Conservation (phyloP, 2,329 filamentous ascomycete genomes). For the Fusarium sambucinum region DNA sequence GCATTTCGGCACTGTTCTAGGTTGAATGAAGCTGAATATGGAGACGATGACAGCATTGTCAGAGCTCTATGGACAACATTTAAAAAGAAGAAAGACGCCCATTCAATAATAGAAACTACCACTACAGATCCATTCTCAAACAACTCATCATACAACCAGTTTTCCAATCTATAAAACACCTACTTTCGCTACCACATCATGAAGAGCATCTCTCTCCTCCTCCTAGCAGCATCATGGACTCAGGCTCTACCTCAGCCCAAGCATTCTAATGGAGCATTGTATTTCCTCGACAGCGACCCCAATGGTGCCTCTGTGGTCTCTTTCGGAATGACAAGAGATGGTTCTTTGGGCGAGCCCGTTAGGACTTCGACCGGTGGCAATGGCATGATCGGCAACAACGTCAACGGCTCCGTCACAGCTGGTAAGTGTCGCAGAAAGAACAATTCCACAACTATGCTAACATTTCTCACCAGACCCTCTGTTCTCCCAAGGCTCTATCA, state of each 20-base stretch:
- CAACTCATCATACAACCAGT: too few species aligned
- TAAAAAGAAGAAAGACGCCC: not conserved
- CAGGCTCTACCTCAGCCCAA: not conserved
- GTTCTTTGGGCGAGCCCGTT: not conserved
- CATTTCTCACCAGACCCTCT: not conserved
- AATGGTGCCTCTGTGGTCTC: conserved; percentile 16
- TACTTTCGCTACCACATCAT: not conserved
- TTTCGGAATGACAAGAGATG: not conserved
- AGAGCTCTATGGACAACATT: not conserved
- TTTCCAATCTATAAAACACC: not conserved
- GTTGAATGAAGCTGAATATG: not conserved
- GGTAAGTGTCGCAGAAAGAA: not conserved
- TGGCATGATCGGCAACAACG: not conserved
- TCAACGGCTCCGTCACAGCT: not conserved
- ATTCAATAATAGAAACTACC: rapidly evolving
- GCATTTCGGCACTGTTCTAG: too few species aligned
- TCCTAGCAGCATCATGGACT: not conserved
- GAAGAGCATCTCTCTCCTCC: not conserved
- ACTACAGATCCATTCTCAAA: too few species aligned
- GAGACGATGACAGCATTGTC: not conserved
- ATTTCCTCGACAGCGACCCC: conserved; percentile 22
- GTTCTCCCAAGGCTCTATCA: not conserved
- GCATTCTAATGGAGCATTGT: not conserved
- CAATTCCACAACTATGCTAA: not conserved
- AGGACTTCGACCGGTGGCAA: not conserved